These are phyloP conservation scores for Pseudofabraea citricarpa DNA, from an alignment of 2,329 filamentous ascomycete genomes.

Conservation along the genomic window DNA sequence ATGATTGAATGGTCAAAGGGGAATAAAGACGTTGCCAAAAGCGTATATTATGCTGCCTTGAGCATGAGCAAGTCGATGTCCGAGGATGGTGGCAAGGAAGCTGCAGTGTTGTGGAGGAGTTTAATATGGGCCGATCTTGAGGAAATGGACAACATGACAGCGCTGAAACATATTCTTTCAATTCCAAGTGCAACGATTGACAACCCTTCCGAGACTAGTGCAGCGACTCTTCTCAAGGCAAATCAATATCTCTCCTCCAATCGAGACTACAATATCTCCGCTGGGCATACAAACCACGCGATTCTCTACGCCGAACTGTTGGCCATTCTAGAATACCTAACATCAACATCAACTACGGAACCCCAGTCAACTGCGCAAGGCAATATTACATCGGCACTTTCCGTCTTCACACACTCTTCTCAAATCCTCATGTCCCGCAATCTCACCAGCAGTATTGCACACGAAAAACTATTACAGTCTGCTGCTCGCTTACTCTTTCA, in stretches of 20 bases:
- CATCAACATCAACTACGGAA: slow-evolving; percentile 29
- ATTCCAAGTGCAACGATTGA: slow-evolving; percentile 32
- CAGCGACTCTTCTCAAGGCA: slow-evolving; percentile 42
- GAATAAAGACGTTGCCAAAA: slow-evolving; percentile 52
- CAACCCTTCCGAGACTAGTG: slow-evolving; percentile 16
- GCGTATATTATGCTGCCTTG: slow-evolving; percentile 66
- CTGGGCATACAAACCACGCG: slow-evolving; percentile 42
- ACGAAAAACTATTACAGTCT: slow-evolving; percentile 66
- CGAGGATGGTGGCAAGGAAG: slow-evolving; percentile 27
- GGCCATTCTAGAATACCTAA: slow-evolving; percentile 63
- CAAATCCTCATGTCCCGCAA: slow-evolving; percentile 36
- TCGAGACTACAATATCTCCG: slow-evolving; percentile 52
- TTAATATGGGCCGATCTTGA: slow-evolving; percentile 25
- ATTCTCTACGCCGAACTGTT: slow-evolving; percentile 55
- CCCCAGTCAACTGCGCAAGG: slow-evolving; percentile 45
- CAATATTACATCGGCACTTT: slow-evolving; percentile 47
- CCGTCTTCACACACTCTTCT: slow-evolving; percentile 36
- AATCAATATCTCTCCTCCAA: slow-evolving; percentile 46
- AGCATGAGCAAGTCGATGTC: slow-evolving; percentile 43
- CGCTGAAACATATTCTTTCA: slow-evolving; percentile 33
- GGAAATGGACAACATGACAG: slow-evolving; percentile 18
- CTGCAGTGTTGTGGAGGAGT: slow-evolving; percentile 22
- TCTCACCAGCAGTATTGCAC: slow-evolving; percentile 29
- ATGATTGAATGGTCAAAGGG: slow-evolving; percentile 60
- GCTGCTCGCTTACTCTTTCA: slow-evolving; percentile 64